Base-by-base conservation (phyloP, 352 stramenopile genomes). In the Thalassiosira mediterranea region DNA sequence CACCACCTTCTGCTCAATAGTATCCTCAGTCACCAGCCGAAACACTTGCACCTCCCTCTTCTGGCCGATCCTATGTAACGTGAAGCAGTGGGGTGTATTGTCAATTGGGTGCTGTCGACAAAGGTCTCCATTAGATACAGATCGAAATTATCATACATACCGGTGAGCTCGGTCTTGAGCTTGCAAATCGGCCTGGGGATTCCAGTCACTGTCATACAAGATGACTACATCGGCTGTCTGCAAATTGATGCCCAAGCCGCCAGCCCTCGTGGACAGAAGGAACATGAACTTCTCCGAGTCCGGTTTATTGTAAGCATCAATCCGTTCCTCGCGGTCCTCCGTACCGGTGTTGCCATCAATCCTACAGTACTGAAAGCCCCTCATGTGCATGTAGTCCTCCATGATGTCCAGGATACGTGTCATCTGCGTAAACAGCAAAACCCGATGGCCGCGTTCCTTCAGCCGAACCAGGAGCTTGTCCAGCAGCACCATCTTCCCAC, bases 1-100 rank as follows among this genome's bases (percentile, higher is more conserved):
- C 11, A 99, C 94, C 49, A 99, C 97, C 87, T 99, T 99, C 82
- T 99, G 96, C 77, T 99, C 97, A 8, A 99, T 96, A 0, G 97
- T 99, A 63, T 98, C 95, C 68, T 99, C 96, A 25, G 97, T 98
- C 48, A 99, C 97, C 48, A 99, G 95, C 8, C 97, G 95, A 89
- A 98, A 99, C 4, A 99, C 96, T 38, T 96, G 96, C 51, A 99
- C 97, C 13, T 90, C 88, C 84, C 97, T 98, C 48, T 95, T 99
- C 87, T 99, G 97, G 4, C 97, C 97, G 69, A 99, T 99, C 69
- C 97, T 95, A 88, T 60, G 51, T n/a, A n/a, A n/a, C n/a, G n/a
- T n/a, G n/a, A n/a, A n/a, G n/a, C n/a, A n/a, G n/a, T n/a, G n/a
- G n/a, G n/a, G n/a, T n/a, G n/a, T n/a, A n/a, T n/a, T n/a, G n/a